A percentile compares a stretch with the other conserved stretches of the same genome.
Conservation (phyloP, 371 early-diverging fungal species). For the Cladochytrium tenue region DNA sequence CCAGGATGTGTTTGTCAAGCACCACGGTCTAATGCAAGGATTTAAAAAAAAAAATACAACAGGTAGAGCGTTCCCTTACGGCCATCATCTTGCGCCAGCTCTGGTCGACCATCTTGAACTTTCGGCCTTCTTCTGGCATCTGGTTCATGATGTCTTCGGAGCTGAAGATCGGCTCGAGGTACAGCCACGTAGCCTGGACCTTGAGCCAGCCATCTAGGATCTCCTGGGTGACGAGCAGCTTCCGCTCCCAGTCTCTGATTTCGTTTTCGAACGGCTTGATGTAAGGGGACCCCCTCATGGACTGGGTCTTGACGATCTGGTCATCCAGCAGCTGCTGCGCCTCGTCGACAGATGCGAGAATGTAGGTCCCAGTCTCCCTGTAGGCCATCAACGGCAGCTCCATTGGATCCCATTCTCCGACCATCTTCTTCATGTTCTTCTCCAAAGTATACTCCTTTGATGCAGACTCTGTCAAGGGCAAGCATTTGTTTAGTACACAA, state of each 20-base stretch:
- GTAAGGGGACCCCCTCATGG: slow-evolving; percentile 59
- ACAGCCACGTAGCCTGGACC: slow-evolving; percentile 65
- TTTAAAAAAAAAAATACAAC: background rate
- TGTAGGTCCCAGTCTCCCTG: slow-evolving; percentile 54
- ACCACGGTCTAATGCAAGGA: slow-evolving; percentile 32
- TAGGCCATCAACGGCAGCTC: slow-evolving; percentile 48
- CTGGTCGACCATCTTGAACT: slow-evolving; percentile 56
- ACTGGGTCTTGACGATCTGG: slow-evolving; percentile 61
- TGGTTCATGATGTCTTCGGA: slow-evolving; percentile 63
- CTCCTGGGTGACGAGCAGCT: slow-evolving; percentile 53
- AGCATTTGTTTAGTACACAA: background rate
- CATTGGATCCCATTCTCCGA: slow-evolving; percentile 54
- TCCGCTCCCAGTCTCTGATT: slow-evolving; percentile 59
- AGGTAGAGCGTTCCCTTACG: slow-evolving; percentile 20
- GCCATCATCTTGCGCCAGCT: slow-evolving; percentile 57
- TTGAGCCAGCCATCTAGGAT: slow-evolving; percentile 63
- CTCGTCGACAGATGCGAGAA: slow-evolving; percentile 54
- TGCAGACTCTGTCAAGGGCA: slow-evolving; percentile 40
- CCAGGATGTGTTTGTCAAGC: slow-evolving; percentile 49
- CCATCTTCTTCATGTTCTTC: slow-evolving; percentile 60
- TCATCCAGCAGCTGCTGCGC: slow-evolving; percentile 60
- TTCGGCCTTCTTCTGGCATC: slow-evolving; percentile 63
- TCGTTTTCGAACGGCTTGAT: slow-evolving; percentile 61
- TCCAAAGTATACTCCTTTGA: slow-evolving; percentile 61
- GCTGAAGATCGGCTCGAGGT: slow-evolving; percentile 62